Evolutionary conservation across 2,329 filamentous ascomycete genomes (phyloP), one percentile per base, ranked within the genome.

Genomic region (Metarhizium guizhouense): DNA sequence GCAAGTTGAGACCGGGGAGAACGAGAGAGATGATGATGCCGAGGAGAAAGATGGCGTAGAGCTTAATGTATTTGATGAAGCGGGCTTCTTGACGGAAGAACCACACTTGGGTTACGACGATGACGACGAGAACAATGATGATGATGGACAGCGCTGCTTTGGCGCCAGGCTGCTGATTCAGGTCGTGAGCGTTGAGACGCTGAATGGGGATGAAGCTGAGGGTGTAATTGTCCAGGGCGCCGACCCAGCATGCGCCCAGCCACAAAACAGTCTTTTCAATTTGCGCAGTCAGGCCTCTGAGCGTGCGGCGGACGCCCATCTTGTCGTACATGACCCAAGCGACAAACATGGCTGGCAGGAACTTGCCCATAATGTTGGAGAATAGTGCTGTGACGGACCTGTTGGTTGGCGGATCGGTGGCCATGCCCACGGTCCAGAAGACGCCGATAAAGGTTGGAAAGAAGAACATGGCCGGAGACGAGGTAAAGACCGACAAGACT

Each of bases 151-250:
- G 74, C 0, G 94, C 93, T 1, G 88, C 80, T 55, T 90, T 86
- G 0, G 93, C 94, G 7, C 94, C 94, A 0, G 94, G 93, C 66
- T 99, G 91, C 62, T 91, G 86, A 51, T 87, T 75, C 47, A 99
- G 83, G 66, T 99, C 94, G 67, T 95, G 90, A 0, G 86, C 84
- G 8, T 89, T 97, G n/a, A 99, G 79, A 2, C 94, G 86, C 69
- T 91, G 84, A 61, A 99, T 94, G 0, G 94, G 94, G 58, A 99
- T 96, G 72, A 89, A 87, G 64, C 90, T 88, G 65, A 99, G 90
- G 0, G 94, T 97, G 71, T 96, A 95, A 72, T 97, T 97, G 65
- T 93, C 93, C 61, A 99, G 73, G 1, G 90, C 86, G 16, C 92
- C 94, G 43, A 96, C 83, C 87, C 95, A 99, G 66, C 88, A 91